phyloP scores from a whole-genome alignment of 345 rosid species.

The Balakata baccata region DNA sequence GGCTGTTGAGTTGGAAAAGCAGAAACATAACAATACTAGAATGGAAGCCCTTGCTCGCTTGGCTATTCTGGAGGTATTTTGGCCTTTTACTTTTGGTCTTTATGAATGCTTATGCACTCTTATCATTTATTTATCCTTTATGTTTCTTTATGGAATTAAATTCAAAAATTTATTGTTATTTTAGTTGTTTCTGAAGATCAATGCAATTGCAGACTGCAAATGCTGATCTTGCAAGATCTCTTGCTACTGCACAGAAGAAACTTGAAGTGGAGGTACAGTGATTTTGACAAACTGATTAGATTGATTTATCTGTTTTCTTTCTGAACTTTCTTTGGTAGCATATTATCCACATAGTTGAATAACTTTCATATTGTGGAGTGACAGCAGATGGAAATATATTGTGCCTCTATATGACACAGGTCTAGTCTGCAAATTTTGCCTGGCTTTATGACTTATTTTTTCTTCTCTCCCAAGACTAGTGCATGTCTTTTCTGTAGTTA shows the following conservation, averaged over 20 bases:
- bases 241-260: slow-evolving; percentile 79
- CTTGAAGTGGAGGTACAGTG: slow-evolving; percentile 78
- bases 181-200: slow-evolving; percentile 28
- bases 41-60: slow-evolving; percentile 79
- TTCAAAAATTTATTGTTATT: slow-evolving; percentile 11
- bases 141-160: slow-evolving; percentile 1
- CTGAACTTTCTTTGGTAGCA: slow-evolving; percentile 6
- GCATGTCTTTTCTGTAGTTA: not conserved
- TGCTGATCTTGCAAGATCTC: slow-evolving; percentile 81
- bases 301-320: slow-evolving; percentile 12
- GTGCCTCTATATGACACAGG: no score
- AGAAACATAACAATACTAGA: slow-evolving; percentile 91
- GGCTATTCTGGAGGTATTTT: slow-evolving; percentile 81
- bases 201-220: slow-evolving; percentile 65
- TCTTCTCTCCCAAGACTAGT: not conserved
- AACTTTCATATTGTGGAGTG: not conserved
- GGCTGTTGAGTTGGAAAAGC: slow-evolving; percentile 87
- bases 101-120: slow-evolving; percentile 11
- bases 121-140: not conserved
- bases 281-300: slow-evolving; percentile 18
- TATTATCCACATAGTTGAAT: slow-evolving; percentile 3
- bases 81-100: slow-evolving; percentile 9
- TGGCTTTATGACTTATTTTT: not conserved
- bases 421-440: not conserved
- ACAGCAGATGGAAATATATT: not conserved